Base-by-base conservation (phyloP, 2,329 filamentous ascomycete species). In the Paecilomyces sp. region DNA sequence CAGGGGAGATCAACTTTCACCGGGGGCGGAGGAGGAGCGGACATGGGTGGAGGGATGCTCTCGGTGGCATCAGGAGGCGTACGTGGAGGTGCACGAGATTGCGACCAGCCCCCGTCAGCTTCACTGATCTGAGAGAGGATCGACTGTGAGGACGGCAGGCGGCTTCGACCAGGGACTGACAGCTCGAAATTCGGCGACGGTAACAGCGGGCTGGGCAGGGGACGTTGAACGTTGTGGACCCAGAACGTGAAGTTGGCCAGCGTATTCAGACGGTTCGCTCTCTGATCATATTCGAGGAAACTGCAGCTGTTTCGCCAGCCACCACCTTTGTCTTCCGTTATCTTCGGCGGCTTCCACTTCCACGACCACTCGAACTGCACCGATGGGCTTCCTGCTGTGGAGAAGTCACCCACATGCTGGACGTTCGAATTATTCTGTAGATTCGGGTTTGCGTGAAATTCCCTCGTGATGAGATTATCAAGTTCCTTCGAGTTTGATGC, bases 271-370 rank as follows among this genome's bases (percentile, higher is more conserved):
- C 89, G 86, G 76, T 99, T 94, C 34, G 92, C 91, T 66, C 93
- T 86, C 71, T 94, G 89, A 75, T 99, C 92, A 72, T 99, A 99
- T 76, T 99, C 94, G 67, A 97, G 89, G 76, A 99, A 97, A 73
- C 91, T 97, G 81, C 94, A 97, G 67, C 88, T 90, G 71, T 95
- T 97, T 70, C 91, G 90, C 93, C 94, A 99, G 53, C 94, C 94
- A 60, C 92, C 91, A 31, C 90, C 90, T 68, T 85, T 86, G 72
- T 97, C 92, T 71, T 97, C 92, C 15, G 79, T 77, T 13, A 79
- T 70, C 80, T 91, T 96, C 41, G 94, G 94, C 8, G 94, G 91
- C 71, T 89, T 91, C 92, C 93, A 99, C 80, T 89, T 94, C 94
- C 94, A 99, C 7, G 88, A 88, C 92, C 93, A 99, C 64, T 93